Evolutionary conservation across 768 basidiomycete genomes (phyloP).

Genomic region (Tylopilus cervinicoccineus): DNA sequence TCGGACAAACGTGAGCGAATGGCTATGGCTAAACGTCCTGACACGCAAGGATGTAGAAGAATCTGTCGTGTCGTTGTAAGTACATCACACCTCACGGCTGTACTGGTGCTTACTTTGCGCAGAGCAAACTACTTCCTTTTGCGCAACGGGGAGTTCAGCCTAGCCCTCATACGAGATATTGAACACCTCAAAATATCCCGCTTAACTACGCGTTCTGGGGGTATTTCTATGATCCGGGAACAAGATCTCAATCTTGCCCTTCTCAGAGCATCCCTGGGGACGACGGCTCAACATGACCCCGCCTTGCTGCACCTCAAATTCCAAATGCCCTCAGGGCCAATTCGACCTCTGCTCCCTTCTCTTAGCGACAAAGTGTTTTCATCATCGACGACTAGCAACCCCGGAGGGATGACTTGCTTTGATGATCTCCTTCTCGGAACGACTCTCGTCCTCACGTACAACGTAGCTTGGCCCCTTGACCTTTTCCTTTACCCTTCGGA

Average conservation of each 20-base stretch:
- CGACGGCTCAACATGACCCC: slow-evolving; percentile 84
- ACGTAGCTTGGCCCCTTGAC: slow-evolving; percentile 82
- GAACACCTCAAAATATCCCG: slow-evolving; percentile 80
- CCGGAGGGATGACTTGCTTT: slow-evolving; percentile 49
- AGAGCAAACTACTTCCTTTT: slow-evolving; percentile 88
- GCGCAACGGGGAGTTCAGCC: slow-evolving; percentile 82
- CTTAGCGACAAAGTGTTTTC: slow-evolving; percentile 43
- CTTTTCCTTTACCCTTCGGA: slow-evolving; percentile 80
- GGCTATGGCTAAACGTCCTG: slow-evolving; percentile 89
- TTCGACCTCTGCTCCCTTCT: slow-evolving; percentile 79
- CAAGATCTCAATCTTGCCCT: slow-evolving; percentile 87
- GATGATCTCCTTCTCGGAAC: slow-evolving; percentile 79
- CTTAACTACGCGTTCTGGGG: slow-evolving; percentile 59
- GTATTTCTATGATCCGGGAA: slow-evolving; percentile 78
- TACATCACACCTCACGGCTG: slow-evolving; percentile 4
- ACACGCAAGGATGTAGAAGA: slow-evolving; percentile 80
- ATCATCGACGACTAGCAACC: slow-evolving; percentile 35
- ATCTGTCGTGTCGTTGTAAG: slow-evolving; percentile 82
- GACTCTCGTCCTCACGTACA: slow-evolving; percentile 64
- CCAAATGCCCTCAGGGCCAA: slow-evolving; percentile 73
- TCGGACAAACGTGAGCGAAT: slow-evolving; percentile 81
- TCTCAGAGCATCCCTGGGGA: slow-evolving; percentile 84
- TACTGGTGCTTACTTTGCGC: slow-evolving; percentile 6
- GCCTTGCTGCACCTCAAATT: slow-evolving; percentile 70
- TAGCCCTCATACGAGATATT: slow-evolving; percentile 82